These are phyloP conservation scores for Agaricus bisporus DNA, from an alignment of 768 basidiomycete species.

Conservation along the genomic window DNA sequence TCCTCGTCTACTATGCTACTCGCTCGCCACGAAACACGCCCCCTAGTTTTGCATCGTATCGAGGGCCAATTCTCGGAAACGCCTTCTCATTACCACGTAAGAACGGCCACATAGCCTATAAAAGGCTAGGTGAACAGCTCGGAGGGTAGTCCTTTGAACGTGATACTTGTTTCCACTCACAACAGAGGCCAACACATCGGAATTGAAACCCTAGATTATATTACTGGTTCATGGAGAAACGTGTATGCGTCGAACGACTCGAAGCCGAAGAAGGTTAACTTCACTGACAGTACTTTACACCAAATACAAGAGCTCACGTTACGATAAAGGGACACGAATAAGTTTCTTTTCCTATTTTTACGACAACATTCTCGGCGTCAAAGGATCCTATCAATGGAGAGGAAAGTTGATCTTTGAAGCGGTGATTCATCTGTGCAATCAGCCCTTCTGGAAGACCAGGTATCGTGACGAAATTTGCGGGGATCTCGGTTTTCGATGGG, in stretches of 20 bases:
- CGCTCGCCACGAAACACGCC: background rate
- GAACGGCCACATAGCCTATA: background rate
- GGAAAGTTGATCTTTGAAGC: conserved; percentile 36
- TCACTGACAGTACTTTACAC: background rate
- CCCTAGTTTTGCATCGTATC: conserved; percentile 1
- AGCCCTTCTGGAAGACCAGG: conserved; percentile 43
- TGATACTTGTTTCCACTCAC: background rate
- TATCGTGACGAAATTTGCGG: conserved; percentile 39
- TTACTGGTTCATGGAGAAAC: conserved; percentile 1
- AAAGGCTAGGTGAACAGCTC: background rate
- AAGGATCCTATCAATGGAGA: conserved; percentile 42
- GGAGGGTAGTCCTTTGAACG: background rate
- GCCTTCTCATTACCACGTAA: conserved; percentile 1
- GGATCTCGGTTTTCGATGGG: conserved; percentile 10
- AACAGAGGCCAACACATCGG: too few relatives aligned
- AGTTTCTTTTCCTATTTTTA: conserved; percentile 69
- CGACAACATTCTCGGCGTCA: conserved; percentile 45
- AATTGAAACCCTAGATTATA: too few relatives aligned
- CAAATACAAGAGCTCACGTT: conserved; percentile 13
- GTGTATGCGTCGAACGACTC: too few relatives aligned
- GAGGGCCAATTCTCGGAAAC: conserved; percentile 3
- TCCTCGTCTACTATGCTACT: background rate
- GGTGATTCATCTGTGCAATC: conserved; percentile 42
- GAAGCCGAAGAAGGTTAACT: background rate
- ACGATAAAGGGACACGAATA: conserved; percentile 37